Evolutionary conservation across 2,329 filamentous ascomycete genomes (phyloP).

Genomic region (Penicillium frequentans): DNA sequence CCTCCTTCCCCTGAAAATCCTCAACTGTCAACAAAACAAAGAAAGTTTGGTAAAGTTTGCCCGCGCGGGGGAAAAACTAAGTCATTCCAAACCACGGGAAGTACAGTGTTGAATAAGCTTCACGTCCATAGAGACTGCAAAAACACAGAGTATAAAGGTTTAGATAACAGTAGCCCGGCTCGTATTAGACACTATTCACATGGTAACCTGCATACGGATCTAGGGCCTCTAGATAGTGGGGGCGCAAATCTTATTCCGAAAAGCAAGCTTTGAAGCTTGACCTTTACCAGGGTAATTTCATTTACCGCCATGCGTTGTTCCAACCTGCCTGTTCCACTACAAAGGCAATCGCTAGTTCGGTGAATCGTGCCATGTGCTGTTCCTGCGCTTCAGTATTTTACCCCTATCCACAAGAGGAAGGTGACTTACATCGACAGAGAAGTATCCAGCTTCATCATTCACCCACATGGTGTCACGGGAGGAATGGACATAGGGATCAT

Average conservation of each 20-base stretch:
- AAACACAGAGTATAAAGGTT: background rate
- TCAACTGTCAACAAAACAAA: background rate
- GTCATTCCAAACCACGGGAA: background rate
- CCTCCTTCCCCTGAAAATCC: background rate
- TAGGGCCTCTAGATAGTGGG: background rate
- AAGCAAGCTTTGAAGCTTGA: background rate
- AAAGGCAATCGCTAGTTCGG: conserved; percentile 10
- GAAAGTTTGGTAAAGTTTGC: background rate
- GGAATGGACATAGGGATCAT: conserved; percentile 10
- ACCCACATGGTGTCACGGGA: conserved; percentile 9
- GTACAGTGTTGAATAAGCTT: background rate
- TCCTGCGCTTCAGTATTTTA: background rate
- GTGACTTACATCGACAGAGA: conserved; percentile 10
- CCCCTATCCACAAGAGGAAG: background rate
- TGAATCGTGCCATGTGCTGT: conserved; percentile 13
- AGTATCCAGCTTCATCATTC: conserved; percentile 9
- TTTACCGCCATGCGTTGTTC: conserved; percentile 11
- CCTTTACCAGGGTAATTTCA: background rate
- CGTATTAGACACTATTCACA: background rate
- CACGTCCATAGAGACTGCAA: background rate
- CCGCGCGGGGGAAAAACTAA: background rate
- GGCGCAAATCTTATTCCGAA: background rate
- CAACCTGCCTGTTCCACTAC: conserved; percentile 11
- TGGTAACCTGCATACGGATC: background rate
- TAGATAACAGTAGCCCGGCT: background rate